Evolutionary conservation across 2,329 filamentous ascomycete species (phyloP).

Genomic region (Microcyclospora tardicrescens): DNA sequence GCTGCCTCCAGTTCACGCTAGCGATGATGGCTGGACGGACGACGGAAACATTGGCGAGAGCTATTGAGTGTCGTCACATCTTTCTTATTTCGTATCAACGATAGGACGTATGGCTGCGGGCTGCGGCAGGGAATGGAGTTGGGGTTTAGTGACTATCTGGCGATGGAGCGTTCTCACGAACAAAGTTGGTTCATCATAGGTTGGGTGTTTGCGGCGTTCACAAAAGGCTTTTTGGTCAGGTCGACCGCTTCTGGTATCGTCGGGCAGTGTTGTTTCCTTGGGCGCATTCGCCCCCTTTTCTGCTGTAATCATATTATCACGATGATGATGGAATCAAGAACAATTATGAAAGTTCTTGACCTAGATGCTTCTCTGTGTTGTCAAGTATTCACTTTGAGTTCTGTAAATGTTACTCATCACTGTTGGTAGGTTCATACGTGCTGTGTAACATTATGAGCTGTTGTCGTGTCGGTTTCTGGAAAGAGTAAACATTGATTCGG

Average conservation of each 20-base stretch:
- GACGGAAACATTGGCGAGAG: slow-evolving; percentile 22
- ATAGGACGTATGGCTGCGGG: background rate
- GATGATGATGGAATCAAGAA: background rate
- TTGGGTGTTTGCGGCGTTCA: background rate
- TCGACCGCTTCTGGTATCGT: background rate
- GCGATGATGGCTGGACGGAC: slow-evolving; percentile 25
- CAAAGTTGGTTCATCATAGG: background rate
- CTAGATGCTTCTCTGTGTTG: no score
- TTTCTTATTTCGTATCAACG: background rate
- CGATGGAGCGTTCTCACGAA: background rate
- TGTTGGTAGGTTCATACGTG: no score
- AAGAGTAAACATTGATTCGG: no score
- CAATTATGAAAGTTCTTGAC: no score
- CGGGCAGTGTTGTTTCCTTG: background rate
- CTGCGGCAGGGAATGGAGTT: background rate
- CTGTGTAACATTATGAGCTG: no score
- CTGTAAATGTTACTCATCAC: no score
- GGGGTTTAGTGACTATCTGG: background rate
- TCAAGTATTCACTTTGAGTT: no score
- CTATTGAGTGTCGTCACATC: slow-evolving; percentile 14
- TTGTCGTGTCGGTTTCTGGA: no score
- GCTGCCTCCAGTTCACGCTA: slow-evolving; percentile 13
- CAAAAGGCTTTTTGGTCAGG: background rate
- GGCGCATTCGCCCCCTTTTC: background rate
- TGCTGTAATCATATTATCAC: background rate